Conservation (phyloP, 257 asterid species). For the Paraleonurus japonicus region DNA sequence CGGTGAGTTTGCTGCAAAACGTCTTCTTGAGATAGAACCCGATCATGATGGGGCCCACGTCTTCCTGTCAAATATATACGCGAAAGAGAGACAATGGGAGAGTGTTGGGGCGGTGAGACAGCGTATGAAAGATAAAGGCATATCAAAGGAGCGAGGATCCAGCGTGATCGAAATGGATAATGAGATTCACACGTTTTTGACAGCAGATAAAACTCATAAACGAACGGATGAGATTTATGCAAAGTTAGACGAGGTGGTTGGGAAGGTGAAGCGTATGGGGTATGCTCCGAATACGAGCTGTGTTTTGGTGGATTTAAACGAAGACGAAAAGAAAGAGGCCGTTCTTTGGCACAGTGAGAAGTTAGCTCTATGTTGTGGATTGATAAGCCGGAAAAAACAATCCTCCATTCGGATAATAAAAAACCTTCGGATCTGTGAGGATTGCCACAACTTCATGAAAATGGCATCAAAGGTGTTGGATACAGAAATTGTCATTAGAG, state of each 20-base stretch:
- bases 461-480: constrained; percentile 53
- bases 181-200: constrained; percentile 54
- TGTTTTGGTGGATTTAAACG: constrained; percentile 56
- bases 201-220: constrained; percentile 56
- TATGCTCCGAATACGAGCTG: constrained; percentile 46
- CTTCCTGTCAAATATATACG: constrained; percentile 67
- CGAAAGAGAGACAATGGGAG: constrained; percentile 58
- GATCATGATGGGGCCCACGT: constrained; percentile 76
- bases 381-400: constrained; percentile 38
- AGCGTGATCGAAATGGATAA: constrained; percentile 55
- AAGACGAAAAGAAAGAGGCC: constrained; percentile 50
- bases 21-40: constrained; percentile 63
- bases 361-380: constrained; percentile 54
- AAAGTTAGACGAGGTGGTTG: constrained; percentile 55
- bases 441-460: constrained; percentile 72
- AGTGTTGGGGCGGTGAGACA: constrained; percentile 50
- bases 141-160: constrained; percentile 58
- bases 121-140: constrained; percentile 46
- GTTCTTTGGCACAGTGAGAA: constrained; percentile 73
- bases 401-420: constrained; percentile 53
- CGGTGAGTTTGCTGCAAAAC: constrained; percentile 72
- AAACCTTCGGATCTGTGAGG: constrained; percentile 70
- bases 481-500: constrained; percentile 59
- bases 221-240: constrained; percentile 46
- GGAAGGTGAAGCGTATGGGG: constrained; percentile 45